A percentile compares a stretch with the other conserved stretches of the same genome.
phyloP scores from a whole-genome alignment of 2,329 filamentous ascomycete genomes.

The Didymella lethalis region DNA sequence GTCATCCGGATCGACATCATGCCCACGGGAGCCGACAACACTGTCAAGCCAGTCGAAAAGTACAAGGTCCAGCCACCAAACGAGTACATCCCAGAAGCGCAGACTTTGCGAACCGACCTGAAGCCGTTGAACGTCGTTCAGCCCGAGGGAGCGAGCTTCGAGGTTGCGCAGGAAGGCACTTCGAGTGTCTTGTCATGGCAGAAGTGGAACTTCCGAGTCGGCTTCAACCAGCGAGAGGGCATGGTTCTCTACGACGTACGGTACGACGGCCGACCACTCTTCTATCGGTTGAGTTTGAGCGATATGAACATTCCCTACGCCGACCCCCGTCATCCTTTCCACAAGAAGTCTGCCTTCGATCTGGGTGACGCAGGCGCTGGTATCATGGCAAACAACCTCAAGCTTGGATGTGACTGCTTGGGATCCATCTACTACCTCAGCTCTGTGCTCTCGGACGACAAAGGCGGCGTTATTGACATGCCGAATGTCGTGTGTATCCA shows the following conservation, averaged over 20 bases:
- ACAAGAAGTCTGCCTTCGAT: constrained; percentile 75
- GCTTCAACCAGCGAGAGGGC: constrained; percentile 74
- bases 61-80: constrained; percentile 67
- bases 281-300: constrained; percentile 71
- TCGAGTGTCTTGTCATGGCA: constrained; percentile 69
- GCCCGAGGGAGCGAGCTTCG: constrained; percentile 70
- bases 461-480: constrained; percentile 65
- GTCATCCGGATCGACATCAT: constrained; percentile 74
- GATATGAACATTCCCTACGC: constrained; percentile 72
- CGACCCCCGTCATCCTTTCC: constrained; percentile 72
- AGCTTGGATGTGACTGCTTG: constrained; percentile 74
- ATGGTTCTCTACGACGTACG: constrained; percentile 72
- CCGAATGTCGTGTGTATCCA: constrained; percentile 75
- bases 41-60: constrained; percentile 62
- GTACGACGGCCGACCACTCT: constrained; percentile 69
- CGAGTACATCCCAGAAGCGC: constrained; percentile 72
- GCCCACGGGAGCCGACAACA: constrained; percentile 71
- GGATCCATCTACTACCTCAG: constrained; percentile 74
- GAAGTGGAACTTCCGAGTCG: constrained; percentile 74
- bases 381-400: constrained; percentile 72
- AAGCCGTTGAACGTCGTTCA: constrained; percentile 71
- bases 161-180: constrained; percentile 59
- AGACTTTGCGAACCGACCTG: constrained; percentile 66
- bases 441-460: constrained; percentile 65
- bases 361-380: constrained; percentile 72